Conservation (phyloP, 2,329 filamentous ascomycete species). For the Aplosporella prunicola region DNA sequence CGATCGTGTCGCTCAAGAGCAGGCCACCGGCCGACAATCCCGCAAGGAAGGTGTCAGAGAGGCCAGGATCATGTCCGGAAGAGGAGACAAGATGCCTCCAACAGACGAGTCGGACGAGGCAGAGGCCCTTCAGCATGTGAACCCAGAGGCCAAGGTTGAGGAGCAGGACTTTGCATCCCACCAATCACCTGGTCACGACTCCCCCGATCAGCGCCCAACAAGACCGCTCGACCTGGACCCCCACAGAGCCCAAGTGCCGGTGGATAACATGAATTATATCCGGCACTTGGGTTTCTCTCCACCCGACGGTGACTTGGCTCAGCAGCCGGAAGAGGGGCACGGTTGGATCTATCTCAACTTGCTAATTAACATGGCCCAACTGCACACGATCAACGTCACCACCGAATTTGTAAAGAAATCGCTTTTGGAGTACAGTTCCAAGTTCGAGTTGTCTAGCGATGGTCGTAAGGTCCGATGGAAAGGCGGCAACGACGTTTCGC, state of each 20-base stretch:
- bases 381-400: constrained; percentile 78
- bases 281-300: constrained; percentile 61
- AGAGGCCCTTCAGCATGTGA: too few relatives aligned
- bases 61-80: constrained; percentile 34
- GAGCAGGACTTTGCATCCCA: background rate
- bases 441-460: constrained; percentile 68
- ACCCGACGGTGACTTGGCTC: constrained; percentile 40
- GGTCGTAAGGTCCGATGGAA: constrained; percentile 74
- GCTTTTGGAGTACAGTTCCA: constrained; percentile 58
- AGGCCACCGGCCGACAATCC: constrained; percentile 29
- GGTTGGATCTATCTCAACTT: constrained; percentile 80
- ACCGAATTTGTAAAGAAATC: constrained; percentile 66
- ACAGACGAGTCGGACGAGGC: too few relatives aligned
- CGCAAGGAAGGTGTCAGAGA: constrained; percentile 36
- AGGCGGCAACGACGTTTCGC: constrained; percentile 56
- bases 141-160: background rate
- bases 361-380: constrained; percentile 69
- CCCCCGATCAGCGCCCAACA: constrained; percentile 65
- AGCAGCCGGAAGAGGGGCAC: constrained; percentile 44
- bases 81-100: background rate
- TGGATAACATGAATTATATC: constrained; percentile 72
- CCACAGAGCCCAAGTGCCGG: constrained; percentile 62
- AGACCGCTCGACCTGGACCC: constrained; percentile 68
- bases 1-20: constrained; percentile 30
- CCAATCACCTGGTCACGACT: constrained; percentile 12